Conservation (phyloP, 345 rosid species). For the Bruguiera parviflora region DNA sequence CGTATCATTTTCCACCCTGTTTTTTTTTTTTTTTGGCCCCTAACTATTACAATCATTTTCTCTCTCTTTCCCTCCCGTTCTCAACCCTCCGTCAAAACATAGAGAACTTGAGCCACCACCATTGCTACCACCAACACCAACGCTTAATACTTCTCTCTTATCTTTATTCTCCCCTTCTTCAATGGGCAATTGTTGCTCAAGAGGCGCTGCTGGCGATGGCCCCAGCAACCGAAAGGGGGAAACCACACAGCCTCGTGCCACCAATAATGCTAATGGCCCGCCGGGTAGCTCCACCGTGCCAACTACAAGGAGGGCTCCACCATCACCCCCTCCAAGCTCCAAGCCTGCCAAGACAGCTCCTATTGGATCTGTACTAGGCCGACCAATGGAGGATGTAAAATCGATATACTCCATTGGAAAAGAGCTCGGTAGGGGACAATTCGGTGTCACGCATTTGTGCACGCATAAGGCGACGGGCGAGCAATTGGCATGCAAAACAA, state of each 20-base stretch:
- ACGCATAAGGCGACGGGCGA: slow-evolving; percentile 64
- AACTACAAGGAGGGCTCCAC: slow-evolving; percentile 16
- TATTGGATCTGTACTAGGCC: slow-evolving; percentile 73
- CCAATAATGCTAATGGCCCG: slow-evolving; percentile 12
- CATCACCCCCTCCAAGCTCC: slow-evolving; percentile 22
- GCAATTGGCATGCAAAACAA: slow-evolving; percentile 88
- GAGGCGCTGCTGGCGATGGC: slow-evolving; percentile 33
- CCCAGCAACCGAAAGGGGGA: slow-evolving; percentile 28
- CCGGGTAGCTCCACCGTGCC: slow-evolving; percentile 21
- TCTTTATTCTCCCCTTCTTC: not conserved
- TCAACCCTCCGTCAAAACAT: slow-evolving; percentile 4
- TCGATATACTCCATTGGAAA: slow-evolving; percentile 64
- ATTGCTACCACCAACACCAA: not conserved
- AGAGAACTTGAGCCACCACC: not conserved
- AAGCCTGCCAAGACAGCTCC: slow-evolving; percentile 38
- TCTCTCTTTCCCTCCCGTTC: slow-evolving; percentile 9
- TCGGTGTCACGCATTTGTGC: slow-evolving; percentile 84
- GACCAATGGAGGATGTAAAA: slow-evolving; percentile 89
- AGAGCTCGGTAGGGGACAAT: slow-evolving; percentile 89
- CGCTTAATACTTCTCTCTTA: not conserved
- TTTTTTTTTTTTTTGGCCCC: slow-evolving; percentile 8
- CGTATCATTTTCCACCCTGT: slow-evolving; percentile 17
- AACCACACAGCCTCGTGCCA: not conserved
- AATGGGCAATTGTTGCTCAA: slow-evolving; percentile 84
- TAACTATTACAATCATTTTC: slow-evolving; percentile 24